These are phyloP conservation scores for Fusarium scirpi DNA, from an alignment of 2,329 filamentous ascomycete genomes.

Conservation along the genomic window DNA sequence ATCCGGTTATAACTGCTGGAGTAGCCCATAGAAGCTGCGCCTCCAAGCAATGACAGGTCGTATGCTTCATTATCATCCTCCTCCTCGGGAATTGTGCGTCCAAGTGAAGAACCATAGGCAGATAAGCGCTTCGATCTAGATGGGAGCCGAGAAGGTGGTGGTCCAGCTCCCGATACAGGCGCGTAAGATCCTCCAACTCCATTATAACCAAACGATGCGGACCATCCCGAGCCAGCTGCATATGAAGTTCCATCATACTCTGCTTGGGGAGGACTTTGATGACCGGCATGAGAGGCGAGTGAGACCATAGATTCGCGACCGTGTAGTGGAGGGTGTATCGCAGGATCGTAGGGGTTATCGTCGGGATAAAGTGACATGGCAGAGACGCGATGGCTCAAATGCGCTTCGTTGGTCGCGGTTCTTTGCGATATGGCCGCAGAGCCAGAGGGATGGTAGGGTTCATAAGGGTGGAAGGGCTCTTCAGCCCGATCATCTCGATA, in stretches of 20 bases:
- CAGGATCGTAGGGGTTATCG: slow-evolving; percentile 46
- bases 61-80: slow-evolving; percentile 58
- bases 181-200: slow-evolving; percentile 46
- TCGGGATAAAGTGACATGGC: slow-evolving; percentile 52
- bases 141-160: slow-evolving; percentile 35
- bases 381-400: slow-evolving; percentile 51
- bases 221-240: slow-evolving; percentile 41
- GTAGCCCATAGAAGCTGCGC: slow-evolving; percentile 57
- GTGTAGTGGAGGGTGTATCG: slow-evolving; percentile 44
- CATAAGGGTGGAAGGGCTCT: slow-evolving; percentile 45
- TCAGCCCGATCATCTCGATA: slow-evolving; percentile 49
- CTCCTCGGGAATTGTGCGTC: slow-evolving; percentile 45
- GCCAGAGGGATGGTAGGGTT: slow-evolving; percentile 30
- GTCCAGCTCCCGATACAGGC: slow-evolving; percentile 42
- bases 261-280: slow-evolving; percentile 29
- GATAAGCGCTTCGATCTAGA: slow-evolving; percentile 45
- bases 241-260: slow-evolving; percentile 40
- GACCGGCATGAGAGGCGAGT: slow-evolving; percentile 51
- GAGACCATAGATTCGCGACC: slow-evolving; percentile 56
- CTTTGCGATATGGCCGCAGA: slow-evolving; percentile 15
- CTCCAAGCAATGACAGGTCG: slow-evolving; percentile 57
- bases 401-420: slow-evolving; percentile 23
- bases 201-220: slow-evolving; percentile 48
- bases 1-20: slow-evolving; percentile 51
- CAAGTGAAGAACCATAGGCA: slow-evolving; percentile 43